Evolutionary conservation across 768 basidiomycete genomes (phyloP).

Genomic region (Dioszegia aurantiaca): DNA sequence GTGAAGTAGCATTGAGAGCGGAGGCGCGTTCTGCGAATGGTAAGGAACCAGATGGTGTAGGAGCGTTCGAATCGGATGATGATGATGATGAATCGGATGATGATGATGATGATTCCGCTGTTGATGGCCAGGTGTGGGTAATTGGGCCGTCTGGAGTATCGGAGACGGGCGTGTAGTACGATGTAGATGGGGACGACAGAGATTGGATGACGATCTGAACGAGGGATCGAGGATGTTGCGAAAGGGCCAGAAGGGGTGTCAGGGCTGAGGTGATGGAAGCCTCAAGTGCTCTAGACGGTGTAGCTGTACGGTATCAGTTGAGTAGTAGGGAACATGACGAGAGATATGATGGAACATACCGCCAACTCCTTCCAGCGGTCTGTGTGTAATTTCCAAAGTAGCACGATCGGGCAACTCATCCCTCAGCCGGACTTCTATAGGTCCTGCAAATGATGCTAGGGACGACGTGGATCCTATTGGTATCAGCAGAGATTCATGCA

Average conservation of each 20-base stretch:
- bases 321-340: too few species aligned
- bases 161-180: conserved; percentile 5
- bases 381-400: conserved; percentile 52
- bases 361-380: conserved; percentile 51
- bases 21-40: conserved; percentile 42
- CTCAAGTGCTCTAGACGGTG: conserved; percentile 47
- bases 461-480: conserved; percentile 46
- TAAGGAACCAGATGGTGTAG: neutral
- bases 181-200: conserved; percentile 41
- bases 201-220: conserved; percentile 54
- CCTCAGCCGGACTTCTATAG: conserved; percentile 53
- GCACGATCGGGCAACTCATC: conserved; percentile 54
- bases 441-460: conserved; percentile 52
- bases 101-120: too few species aligned
- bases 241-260: conserved; percentile 48
- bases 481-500: neutral
- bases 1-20: conserved; percentile 50
- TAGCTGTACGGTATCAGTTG: conserved; percentile 39
- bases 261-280: conserved; percentile 42
- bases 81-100: too few species aligned
- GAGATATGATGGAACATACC: conserved; percentile 32
- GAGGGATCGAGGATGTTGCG: conserved; percentile 53
- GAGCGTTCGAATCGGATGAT: neutral
- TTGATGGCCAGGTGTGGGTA: conserved; percentile 2
- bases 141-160: neutral